Evolutionary conservation across 2,329 filamentous ascomycete genomes (phyloP).

Genomic region (Dichotomopilus funicola): DNA sequence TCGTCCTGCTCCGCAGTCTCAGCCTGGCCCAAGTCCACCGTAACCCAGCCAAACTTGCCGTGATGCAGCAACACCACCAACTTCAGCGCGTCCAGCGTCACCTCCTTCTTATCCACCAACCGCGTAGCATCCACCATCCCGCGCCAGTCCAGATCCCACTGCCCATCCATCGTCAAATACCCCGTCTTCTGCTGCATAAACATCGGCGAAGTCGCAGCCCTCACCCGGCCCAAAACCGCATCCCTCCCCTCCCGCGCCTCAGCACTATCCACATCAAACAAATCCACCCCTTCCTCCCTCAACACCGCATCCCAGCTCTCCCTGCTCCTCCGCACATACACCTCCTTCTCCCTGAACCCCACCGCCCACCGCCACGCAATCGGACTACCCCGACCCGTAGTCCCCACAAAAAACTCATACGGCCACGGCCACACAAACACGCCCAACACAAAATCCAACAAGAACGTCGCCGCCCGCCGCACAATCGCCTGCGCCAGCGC

Average conservation of each 20-base stretch:
- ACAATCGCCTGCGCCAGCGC: slow-evolving; percentile 51
- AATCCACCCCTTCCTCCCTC: slow-evolving; percentile 48
- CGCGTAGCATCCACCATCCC: slow-evolving; percentile 69
- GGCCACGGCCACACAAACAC: slow-evolving; percentile 69
- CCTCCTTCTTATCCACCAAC: slow-evolving; percentile 57
- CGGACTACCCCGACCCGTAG: slow-evolving; percentile 47
- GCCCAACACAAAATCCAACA: slow-evolving; percentile 65
- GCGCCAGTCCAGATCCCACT: slow-evolving; percentile 84
- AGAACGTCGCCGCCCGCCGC: slow-evolving; percentile 57
- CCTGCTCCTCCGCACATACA: slow-evolving; percentile 72
- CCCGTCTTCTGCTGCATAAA: slow-evolving; percentile 73
- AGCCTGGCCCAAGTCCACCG: slow-evolving; percentile 52
- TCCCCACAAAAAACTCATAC: slow-evolving; percentile 61
- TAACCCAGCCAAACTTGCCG: slow-evolving; percentile 63
- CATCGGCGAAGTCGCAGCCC: slow-evolving; percentile 61
- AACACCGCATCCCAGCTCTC: slow-evolving; percentile 45
- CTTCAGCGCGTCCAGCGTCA: slow-evolving; percentile 60
- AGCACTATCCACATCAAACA: slow-evolving; percentile 35
- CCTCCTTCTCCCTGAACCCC: slow-evolving; percentile 72
- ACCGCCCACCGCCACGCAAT: slow-evolving; percentile 65
- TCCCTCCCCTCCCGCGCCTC: slow-evolving; percentile 41
- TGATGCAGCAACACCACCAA: slow-evolving; percentile 64
- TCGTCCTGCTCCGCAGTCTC: slow-evolving; percentile 51
- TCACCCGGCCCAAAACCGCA: slow-evolving; percentile 53
- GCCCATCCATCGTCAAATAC: slow-evolving; percentile 74